These are phyloP conservation scores for Phaffia tasmanica DNA, from an alignment of 768 basidiomycete species.

Conservation along the genomic window DNA sequence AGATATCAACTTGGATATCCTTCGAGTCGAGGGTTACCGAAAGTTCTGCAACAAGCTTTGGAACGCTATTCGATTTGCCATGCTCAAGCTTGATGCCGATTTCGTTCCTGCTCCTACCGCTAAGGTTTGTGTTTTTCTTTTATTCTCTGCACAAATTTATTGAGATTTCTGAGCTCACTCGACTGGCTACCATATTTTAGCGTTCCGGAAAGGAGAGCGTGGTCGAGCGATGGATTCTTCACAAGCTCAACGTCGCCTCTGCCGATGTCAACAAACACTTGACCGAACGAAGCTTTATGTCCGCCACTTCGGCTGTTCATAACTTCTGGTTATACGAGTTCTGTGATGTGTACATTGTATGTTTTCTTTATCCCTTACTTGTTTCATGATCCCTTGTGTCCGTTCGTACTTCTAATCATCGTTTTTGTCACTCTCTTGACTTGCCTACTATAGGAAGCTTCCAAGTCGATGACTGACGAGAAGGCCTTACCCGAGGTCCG, in stretches of 20 bases:
- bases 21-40: slow-evolving; percentile 92
- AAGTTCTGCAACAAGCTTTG: slow-evolving; percentile 99
- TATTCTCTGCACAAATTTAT: neutral
- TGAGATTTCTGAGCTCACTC: slow-evolving; percentile 8
- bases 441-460: slow-evolving; percentile 62
- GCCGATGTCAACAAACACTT: slow-evolving; percentile 64
- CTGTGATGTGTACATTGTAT: slow-evolving; percentile 98
- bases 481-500: slow-evolving; percentile 51
- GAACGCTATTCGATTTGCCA: slow-evolving; percentile 98
- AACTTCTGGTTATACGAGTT: slow-evolving; percentile 98
- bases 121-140: slow-evolving; percentile 45
- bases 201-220: slow-evolving; percentile 80
- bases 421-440: slow-evolving; percentile 3
- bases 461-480: slow-evolving; percentile 93
- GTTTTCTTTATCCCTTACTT: slow-evolving; percentile 12
- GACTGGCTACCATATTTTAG: slow-evolving; percentile 39
- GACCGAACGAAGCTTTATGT: slow-evolving; percentile 79
- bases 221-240: slow-evolving; percentile 88
- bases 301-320: slow-evolving; percentile 69
- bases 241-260: slow-evolving; percentile 78
- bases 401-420: neutral
- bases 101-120: slow-evolving; percentile 64
- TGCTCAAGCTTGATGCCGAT: slow-evolving; percentile 76
- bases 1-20: slow-evolving; percentile 92
- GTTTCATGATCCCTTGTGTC: too few species aligned